Evolutionary conservation across 2,329 filamentous ascomycete genomes (phyloP).

Genomic region (Venturia effusa): DNA sequence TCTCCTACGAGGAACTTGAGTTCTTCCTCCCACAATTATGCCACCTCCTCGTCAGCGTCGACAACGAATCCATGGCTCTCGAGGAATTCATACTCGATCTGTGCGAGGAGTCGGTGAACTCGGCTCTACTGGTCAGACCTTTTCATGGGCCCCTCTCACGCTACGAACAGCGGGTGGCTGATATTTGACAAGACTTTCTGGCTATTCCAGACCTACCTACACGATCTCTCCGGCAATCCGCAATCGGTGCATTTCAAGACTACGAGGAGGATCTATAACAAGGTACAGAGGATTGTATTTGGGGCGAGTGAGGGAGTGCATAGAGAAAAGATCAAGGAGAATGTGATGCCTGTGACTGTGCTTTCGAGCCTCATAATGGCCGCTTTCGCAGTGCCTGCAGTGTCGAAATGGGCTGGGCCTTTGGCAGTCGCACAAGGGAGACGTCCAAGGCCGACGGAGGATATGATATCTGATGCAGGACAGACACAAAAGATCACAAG

Average conservation of each 20-base stretch:
- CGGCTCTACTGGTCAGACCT: constrained; percentile 60
- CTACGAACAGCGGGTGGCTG: constrained; percentile 10
- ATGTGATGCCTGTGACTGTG: constrained; percentile 68
- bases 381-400: constrained; percentile 61
- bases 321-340: constrained; percentile 70
- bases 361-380: constrained; percentile 71
- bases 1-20: constrained; percentile 83
- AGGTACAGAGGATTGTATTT: constrained; percentile 80
- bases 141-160: constrained; percentile 16
- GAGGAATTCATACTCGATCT: constrained; percentile 80
- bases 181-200: constrained; percentile 59
- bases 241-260: constrained; percentile 71
- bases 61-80: constrained; percentile 85
- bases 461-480: constrained; percentile 49
- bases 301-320: constrained; percentile 58
- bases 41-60: constrained; percentile 75
- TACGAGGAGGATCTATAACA: constrained; percentile 75
- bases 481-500: constrained; percentile 47
- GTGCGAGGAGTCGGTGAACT: constrained; percentile 79
- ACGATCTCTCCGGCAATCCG: constrained; percentile 66
- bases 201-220: constrained; percentile 80
- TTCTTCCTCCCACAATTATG: constrained; percentile 81
- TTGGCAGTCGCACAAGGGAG: constrained; percentile 72
- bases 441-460: constrained; percentile 55
- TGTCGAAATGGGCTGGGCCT: constrained; percentile 70